These are phyloP conservation scores for Eucalyptus coolabah DNA, from an alignment of 345 rosid species.

Conservation along the genomic window DNA sequence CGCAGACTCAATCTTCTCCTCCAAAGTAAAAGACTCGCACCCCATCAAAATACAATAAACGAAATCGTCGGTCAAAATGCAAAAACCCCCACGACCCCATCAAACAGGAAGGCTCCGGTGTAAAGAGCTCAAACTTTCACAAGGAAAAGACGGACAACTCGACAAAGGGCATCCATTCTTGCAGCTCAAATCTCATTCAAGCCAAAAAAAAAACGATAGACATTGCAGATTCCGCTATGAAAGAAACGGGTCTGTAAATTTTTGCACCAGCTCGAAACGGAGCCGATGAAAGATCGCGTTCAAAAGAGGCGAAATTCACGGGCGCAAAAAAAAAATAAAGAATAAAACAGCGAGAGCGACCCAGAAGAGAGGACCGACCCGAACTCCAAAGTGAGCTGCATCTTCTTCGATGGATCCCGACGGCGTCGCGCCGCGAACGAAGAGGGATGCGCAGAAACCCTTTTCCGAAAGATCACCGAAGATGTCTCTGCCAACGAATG, in stretches of 20 bases:
- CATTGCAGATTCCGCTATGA: not conserved
- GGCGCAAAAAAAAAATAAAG: no score
- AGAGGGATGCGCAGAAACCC: conserved; percentile 3
- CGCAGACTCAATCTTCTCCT: not conserved
- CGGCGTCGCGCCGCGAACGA: not conserved
- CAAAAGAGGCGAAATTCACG: not conserved
- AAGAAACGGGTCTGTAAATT: not conserved
- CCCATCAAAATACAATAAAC: not conserved
- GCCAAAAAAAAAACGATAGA: no score
- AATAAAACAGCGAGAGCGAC: not conserved
- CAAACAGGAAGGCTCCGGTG: not conserved
- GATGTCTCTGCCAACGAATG: not conserved
- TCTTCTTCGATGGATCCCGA: conserved; percentile 7
- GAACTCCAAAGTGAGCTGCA: conserved; percentile 82
- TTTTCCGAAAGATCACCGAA: not conserved
- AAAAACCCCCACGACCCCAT: not conserved
- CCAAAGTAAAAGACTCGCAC: not conserved
- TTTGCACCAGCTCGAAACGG: not conserved
- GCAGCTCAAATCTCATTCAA: no score
- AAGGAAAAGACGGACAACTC: not conserved
- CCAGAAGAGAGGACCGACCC: conserved; percentile 24
- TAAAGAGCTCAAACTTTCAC: not conserved
- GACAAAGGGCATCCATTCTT: not conserved
- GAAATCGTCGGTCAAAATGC: not conserved
- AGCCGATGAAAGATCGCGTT: not conserved